Base-by-base conservation (phyloP, 177 flowering plant species). In the Tripterygium wilfordii region DNA sequence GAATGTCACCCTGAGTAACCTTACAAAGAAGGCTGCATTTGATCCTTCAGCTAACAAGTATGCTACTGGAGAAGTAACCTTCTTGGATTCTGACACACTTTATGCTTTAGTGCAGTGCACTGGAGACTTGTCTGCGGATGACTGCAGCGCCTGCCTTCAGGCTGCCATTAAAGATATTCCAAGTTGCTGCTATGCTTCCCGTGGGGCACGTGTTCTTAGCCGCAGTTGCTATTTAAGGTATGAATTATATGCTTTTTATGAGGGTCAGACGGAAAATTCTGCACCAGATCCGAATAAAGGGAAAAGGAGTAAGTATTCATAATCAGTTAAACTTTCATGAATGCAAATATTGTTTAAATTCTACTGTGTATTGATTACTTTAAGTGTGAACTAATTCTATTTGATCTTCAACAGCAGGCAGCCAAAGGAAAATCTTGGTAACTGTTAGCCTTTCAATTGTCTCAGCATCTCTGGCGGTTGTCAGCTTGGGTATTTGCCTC, bases 81-180 rank as follows among this genome's bases (percentile, higher is more conserved):
- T 39, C 12, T 20, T 13, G 13, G 30, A 35, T n/a, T 17, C 7
- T 2, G 32, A 37, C 1, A 53, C 17, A 4, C 16, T 60, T 24
- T 70, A 70, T 40, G 65, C 55, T 8, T 36, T 66, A 0, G 68
- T 62, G 36, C 71, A 70, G 29, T 70, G 71, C 44, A 56, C 65
- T 10, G 38, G 26, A 15, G 71, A 70, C 37, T 45, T 70, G 17
- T 39, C 60, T 28, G 12, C 32, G 13, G 8, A 8, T 22, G 60
- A 56, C 9, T 66, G 68, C 23, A 13, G 10, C 1, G 16, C 4
- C 1, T 70, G 75, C 44, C 58, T 70, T 1, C 24, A 36, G 15
- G 6, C 1, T 12, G 57, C 62, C 10, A 19, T 21, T 1, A 9
- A 1, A 4, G 10, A 35, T 12, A 20, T 63, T 21, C 23, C 15